Conservation (phyloP, 441 rosid genomes). For the Isatis lusitanica region DNA sequence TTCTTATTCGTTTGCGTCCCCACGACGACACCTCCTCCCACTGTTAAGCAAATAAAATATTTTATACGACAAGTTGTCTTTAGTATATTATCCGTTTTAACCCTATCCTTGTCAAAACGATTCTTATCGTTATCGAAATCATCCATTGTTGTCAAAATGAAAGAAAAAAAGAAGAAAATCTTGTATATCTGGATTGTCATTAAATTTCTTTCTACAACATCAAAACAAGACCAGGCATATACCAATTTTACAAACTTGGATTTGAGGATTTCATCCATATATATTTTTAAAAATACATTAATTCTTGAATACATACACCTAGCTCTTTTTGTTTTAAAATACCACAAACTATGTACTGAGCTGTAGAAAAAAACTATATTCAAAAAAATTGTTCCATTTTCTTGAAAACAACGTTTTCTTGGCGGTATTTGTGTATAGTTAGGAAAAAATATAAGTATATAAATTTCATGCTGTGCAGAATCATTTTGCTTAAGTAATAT, state of each 20-base stretch:
- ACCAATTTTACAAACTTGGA: neutral
- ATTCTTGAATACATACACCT: neutral
- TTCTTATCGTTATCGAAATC: neutral
- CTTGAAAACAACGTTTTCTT: neutral
- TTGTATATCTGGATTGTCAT: neutral
- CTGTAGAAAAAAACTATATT: neutral
- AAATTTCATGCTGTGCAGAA: neutral
- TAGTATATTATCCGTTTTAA: neutral
- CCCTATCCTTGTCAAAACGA: neutral
- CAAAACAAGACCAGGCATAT: neutral
- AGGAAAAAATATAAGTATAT: neutral
- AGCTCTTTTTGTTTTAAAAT: too few species aligned
- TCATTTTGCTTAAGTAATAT: neutral
- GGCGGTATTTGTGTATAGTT: neutral
- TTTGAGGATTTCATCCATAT: neutral
- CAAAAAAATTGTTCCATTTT: neutral
- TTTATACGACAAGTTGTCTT: neutral
- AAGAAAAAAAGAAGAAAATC: too few species aligned
- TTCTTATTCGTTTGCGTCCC: conserved; percentile 27
- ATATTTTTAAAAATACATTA: neutral
- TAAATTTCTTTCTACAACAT: neutral
- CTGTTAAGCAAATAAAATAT: neutral
- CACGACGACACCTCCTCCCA: conserved; percentile 28
- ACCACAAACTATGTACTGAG: neutral
- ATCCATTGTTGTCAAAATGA: neutral